A percentile compares a stretch with the other conserved stretches of the same genome.
Conservation (phyloP, 495 filamentous ascomycete species). For the Tetracladium setigerum region DNA sequence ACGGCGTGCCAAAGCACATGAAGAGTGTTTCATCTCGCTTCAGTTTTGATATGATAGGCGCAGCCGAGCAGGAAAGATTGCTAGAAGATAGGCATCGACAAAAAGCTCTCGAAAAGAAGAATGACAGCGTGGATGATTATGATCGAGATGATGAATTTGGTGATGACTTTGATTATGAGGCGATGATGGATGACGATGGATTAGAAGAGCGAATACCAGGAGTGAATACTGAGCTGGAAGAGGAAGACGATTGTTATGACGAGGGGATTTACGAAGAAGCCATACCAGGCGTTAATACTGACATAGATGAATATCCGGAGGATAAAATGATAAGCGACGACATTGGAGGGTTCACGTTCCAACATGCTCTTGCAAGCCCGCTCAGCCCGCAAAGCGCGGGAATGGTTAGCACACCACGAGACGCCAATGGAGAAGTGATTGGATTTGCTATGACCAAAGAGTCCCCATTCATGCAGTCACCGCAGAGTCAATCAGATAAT, state of each 20-base stretch:
- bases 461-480: slow-evolving; percentile 7
- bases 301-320: slow-evolving; percentile 2
- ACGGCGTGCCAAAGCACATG: slow-evolving; percentile 58
- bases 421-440: slow-evolving; percentile 39
- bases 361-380: slow-evolving; percentile 41
- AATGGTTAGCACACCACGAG: slow-evolving; percentile 43
- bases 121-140: slow-evolving; percentile 30
- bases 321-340: slow-evolving; percentile 15
- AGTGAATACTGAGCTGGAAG: slow-evolving; percentile 60
- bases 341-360: slow-evolving; percentile 45
- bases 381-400: slow-evolving; percentile 39
- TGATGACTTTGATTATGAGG: slow-evolving; percentile 59
- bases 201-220: slow-evolving; percentile 73
- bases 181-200: slow-evolving; percentile 61
- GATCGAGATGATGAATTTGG: slow-evolving; percentile 56
- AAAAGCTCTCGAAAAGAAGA: slow-evolving; percentile 51
- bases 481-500: background rate
- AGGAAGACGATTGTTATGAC: slow-evolving; percentile 34
- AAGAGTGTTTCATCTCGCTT: slow-evolving; percentile 85
- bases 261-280: slow-evolving; percentile 23
- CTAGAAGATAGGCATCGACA: slow-evolving; percentile 81
- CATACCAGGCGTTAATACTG: slow-evolving; percentile 27
- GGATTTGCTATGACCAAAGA: slow-evolving; percentile 40
- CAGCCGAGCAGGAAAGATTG: slow-evolving; percentile 69
- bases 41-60: slow-evolving; percentile 88